These are phyloP conservation scores for Sparassis latifolia DNA, from an alignment of 1,284 basidiomycete species.

Conservation along the genomic window DNA sequence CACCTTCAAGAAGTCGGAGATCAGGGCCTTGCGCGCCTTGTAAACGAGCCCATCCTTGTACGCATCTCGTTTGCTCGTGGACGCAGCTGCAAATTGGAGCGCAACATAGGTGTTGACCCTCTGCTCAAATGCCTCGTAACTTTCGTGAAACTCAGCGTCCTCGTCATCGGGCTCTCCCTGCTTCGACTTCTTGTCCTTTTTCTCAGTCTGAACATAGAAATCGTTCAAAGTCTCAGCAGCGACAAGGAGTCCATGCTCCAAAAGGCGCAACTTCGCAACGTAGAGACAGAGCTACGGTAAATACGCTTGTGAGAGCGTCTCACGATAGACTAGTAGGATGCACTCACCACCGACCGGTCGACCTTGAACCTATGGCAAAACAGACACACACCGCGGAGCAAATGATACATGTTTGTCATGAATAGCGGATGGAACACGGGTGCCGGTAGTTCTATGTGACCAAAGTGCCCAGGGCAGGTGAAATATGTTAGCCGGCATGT, in stretches of 20 bases:
- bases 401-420: conserved; percentile 87
- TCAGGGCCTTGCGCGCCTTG: conserved; percentile 79
- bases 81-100: conserved; percentile 53
- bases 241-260: conserved; percentile 86
- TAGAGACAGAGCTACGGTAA: conserved; percentile 68
- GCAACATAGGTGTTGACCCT: conserved; percentile 74
- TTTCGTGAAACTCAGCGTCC: conserved; percentile 43
- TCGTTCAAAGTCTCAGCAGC: conserved; percentile 77
- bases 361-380: conserved; percentile 95
- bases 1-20: conserved; percentile 78
- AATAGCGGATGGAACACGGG: conserved; percentile 98
- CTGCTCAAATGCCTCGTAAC: conserved; percentile 58
- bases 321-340: not conserved
- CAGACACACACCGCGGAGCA: conserved; percentile 88
- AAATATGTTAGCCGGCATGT: conserved; percentile 92
- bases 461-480: conserved; percentile 96
- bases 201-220: conserved; percentile 35
- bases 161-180: conserved; percentile 37
- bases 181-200: conserved; percentile 23
- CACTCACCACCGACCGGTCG: conserved; percentile 65
- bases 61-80: conserved; percentile 63
- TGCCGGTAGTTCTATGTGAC: conserved; percentile 95
- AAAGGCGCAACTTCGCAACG: conserved; percentile 80
- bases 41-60: conserved; percentile 91
- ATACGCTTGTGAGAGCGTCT: not conserved